A percentile compares a stretch with the other conserved stretches of the same genome.
Evolutionary conservation across 768 basidiomycete genomes (phyloP).

Genomic region (Lyophyllum shimeji): DNA sequence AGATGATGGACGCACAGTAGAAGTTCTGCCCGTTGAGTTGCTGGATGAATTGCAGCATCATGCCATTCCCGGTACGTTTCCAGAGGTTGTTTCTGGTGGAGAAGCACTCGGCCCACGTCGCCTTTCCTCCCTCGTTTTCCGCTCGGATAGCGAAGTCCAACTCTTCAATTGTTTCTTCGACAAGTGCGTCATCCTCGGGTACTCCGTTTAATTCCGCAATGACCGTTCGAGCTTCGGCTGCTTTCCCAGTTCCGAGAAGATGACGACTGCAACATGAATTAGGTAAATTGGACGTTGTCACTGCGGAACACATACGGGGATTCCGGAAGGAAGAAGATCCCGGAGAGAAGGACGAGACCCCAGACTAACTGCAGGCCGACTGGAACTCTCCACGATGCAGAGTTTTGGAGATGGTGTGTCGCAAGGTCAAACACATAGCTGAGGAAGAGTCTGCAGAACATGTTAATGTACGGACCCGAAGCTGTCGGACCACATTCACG

Average conservation of each 20-base stretch:
- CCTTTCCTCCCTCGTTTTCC: slow-evolving; percentile 81
- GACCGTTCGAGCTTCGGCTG: slow-evolving; percentile 57
- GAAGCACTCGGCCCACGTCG: slow-evolving; percentile 80
- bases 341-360: slow-evolving; percentile 65
- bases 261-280: slow-evolving; percentile 49
- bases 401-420: slow-evolving; percentile 50
- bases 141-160: slow-evolving; percentile 62
- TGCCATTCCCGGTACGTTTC: slow-evolving; percentile 76
- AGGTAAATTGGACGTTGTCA: neutral
- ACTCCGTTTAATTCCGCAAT: slow-evolving; percentile 67
- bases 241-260: slow-evolving; percentile 56
- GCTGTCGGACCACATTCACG: slow-evolving; percentile 9
- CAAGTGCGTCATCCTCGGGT: slow-evolving; percentile 55
- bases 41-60: slow-evolving; percentile 82
- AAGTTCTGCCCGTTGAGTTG: slow-evolving; percentile 83
- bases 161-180: slow-evolving; percentile 61
- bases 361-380: slow-evolving; percentile 75
- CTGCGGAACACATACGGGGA: slow-evolving; percentile 54
- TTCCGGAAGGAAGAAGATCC: slow-evolving; percentile 76
- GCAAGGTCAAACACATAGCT: slow-evolving; percentile 72
- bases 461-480: neutral
- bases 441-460: slow-evolving; percentile 56
- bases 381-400: slow-evolving; percentile 73
- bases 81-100: slow-evolving; percentile 64
- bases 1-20: slow-evolving; percentile 50